Conservation (phyloP, 345 rosid genomes). For the Excoecaria agallocha region DNA sequence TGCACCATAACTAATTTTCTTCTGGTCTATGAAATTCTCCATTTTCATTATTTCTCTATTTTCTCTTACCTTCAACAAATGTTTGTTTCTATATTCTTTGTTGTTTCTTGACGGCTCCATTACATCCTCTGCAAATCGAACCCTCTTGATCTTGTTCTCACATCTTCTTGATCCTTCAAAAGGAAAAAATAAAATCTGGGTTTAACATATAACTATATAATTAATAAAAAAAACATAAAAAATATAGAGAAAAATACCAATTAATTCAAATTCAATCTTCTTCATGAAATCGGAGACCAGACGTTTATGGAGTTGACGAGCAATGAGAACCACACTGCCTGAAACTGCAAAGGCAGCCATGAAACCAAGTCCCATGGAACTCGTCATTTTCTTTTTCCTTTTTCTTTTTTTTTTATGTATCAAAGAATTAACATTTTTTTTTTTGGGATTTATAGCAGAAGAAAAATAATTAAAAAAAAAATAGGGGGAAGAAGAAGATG, state of each 20-base stretch:
- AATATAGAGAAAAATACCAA: slow-evolving; percentile 23
- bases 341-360: slow-evolving; percentile 78
- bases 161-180: slow-evolving; percentile 25
- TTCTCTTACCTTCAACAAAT: not conserved
- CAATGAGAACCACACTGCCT: slow-evolving; percentile 67
- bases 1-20: not conserved
- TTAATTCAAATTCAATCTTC: slow-evolving; percentile 56
- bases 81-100: slow-evolving; percentile 54
- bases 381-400: slow-evolving; percentile 31
- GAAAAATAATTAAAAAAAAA: not conserved
- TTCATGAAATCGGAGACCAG: slow-evolving; percentile 69
- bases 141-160: slow-evolving; percentile 53
- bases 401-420: not conserved
- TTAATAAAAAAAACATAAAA: not conserved
- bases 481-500: not conserved
- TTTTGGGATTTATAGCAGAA: not conserved
- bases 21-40: not conserved
- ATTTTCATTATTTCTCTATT: not conserved
- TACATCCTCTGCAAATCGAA: slow-evolving; percentile 77
- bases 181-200: not conserved
- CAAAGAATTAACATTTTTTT: not conserved
- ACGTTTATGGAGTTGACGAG: slow-evolving; percentile 60
- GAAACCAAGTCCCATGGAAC: slow-evolving; percentile 45
- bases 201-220: no score
- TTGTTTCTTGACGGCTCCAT: slow-evolving; percentile 64